Evolutionary conservation across 495 filamentous ascomycete species (phyloP).

Genomic region (Endocarpon pusillum): DNA sequence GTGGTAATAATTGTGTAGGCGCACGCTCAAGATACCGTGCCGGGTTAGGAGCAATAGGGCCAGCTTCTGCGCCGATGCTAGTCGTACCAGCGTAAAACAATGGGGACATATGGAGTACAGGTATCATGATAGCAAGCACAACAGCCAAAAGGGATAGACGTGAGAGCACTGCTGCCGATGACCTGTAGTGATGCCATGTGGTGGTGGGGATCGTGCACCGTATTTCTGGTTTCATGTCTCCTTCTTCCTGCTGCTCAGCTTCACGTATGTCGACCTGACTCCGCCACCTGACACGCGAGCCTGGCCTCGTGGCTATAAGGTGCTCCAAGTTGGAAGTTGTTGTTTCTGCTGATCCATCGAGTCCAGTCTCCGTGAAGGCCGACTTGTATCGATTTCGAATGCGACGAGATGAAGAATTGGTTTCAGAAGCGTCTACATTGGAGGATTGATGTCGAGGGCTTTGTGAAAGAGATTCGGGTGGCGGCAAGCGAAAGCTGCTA

Average conservation of each 20-base stretch:
- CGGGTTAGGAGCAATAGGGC: slow-evolving; percentile 5
- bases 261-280: too few species aligned
- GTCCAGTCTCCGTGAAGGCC: slow-evolving; percentile 6
- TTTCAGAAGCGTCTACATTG: too few species aligned
- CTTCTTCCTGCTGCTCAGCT: slow-evolving; percentile 3
- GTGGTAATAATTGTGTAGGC: slow-evolving; percentile 1
- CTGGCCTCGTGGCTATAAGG: too few species aligned
- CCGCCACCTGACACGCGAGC: too few species aligned
- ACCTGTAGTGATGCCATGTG: too few species aligned
- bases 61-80: slow-evolving; percentile 10
- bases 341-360: neutral
- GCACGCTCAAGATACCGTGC: neutral
- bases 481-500: too few species aligned
- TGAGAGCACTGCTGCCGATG: too few species aligned
- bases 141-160: slow-evolving; percentile 10
- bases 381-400: too few species aligned
- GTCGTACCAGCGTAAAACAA: slow-evolving; percentile 5
- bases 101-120: slow-evolving; percentile 8
- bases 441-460: too few species aligned
- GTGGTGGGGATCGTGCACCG: slow-evolving; percentile 1
- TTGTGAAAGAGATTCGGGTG: too few species aligned
- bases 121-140: slow-evolving; percentile 8
- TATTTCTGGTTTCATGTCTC: slow-evolving; percentile 1
- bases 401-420: too few species aligned
- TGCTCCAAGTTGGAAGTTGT: slow-evolving; percentile 1